phyloP scores from a whole-genome alignment of 2,329 filamentous ascomycete genomes.

The Colletotrichum sansevieriae region DNA sequence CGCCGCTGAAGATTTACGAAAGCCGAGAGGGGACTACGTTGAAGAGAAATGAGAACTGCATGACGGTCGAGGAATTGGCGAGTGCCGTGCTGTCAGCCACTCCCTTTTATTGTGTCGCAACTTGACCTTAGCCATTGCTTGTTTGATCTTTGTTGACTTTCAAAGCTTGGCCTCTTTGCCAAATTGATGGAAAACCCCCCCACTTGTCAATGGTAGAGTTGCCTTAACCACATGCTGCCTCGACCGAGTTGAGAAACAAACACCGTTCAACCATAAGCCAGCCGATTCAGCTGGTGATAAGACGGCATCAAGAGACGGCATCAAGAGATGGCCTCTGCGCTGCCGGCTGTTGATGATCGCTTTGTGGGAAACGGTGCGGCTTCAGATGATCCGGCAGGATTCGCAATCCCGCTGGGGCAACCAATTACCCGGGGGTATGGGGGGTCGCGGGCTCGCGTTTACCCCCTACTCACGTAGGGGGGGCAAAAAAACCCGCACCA shows the following conservation, averaged over 20 bases:
- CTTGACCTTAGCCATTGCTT: neutral
- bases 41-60: constrained; percentile 17
- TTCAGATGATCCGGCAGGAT: constrained; percentile 14
- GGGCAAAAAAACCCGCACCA: no score
- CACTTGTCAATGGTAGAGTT: no score
- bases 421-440: no score
- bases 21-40: neutral
- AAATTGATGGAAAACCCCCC: neutral
- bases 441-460: no score
- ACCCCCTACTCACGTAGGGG: no score
- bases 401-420: constrained; percentile 7
- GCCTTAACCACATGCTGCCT: no score
- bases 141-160: neutral
- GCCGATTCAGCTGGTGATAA: constrained; percentile 8
- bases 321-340: neutral
- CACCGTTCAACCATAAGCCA: neutral
- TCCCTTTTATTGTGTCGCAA: neutral
- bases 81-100: constrained; percentile 29
- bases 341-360: neutral
- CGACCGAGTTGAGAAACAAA: neutral
- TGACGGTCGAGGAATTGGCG: constrained; percentile 24
- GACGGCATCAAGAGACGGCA: constrained; percentile 2
- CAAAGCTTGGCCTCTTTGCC: neutral
- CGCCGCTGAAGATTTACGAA: constrained; percentile 5
- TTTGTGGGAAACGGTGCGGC: constrained; percentile 18